Evolutionary conservation across 1,284 basidiomycete genomes (phyloP).

Genomic region (Cutaneotrichosporon dermatis): DNA sequence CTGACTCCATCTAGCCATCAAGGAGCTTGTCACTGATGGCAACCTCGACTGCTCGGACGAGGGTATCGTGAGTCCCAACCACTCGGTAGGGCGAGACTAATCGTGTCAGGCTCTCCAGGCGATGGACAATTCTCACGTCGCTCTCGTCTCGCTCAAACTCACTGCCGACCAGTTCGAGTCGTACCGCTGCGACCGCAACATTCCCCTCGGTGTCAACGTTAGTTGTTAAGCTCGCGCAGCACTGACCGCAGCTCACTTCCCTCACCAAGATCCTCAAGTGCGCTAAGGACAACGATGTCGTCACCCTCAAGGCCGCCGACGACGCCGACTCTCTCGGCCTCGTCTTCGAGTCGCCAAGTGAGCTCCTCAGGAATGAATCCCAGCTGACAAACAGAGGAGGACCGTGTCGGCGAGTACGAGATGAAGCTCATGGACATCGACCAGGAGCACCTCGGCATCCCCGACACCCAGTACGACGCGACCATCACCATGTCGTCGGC

Average conservation of each 20-base stretch:
- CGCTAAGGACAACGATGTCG: slow-evolving; percentile 92
- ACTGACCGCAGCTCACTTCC: slow-evolving; percentile 58
- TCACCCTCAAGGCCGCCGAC: slow-evolving; percentile 86
- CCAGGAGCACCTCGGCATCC: slow-evolving; percentile 89
- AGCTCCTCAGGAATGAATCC: slow-evolving; percentile 35
- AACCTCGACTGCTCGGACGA: slow-evolving; percentile 98
- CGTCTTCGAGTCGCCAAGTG: slow-evolving; percentile 86
- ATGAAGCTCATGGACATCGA: slow-evolving; percentile 99
- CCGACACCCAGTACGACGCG: slow-evolving; percentile 97
- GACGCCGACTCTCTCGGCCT: slow-evolving; percentile 86
- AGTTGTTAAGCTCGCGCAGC: slow-evolving; percentile 14
- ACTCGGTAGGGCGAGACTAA: slow-evolving; percentile 35
- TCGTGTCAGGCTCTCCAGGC: slow-evolving; percentile 72
- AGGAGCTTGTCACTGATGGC: slow-evolving; percentile 94
- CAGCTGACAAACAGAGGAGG: slow-evolving; percentile 60
- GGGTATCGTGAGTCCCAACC: slow-evolving; percentile 67
- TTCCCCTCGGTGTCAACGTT: slow-evolving; percentile 84
- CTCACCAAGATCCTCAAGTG: slow-evolving; percentile 96
- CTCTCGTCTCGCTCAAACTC: slow-evolving; percentile 71
- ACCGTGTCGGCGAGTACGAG: slow-evolving; percentile 95
- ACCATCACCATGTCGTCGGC: slow-evolving; percentile 79
- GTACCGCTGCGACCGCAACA: slow-evolving; percentile 92
- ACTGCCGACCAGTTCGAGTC: slow-evolving; percentile 71
- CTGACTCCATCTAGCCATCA: slow-evolving; percentile 64
- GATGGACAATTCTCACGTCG: slow-evolving; percentile 99